These are phyloP conservation scores for Wickerhamomyces strasburgensis DNA, from an alignment of 805 yeast species.

Conservation along the genomic window DNA sequence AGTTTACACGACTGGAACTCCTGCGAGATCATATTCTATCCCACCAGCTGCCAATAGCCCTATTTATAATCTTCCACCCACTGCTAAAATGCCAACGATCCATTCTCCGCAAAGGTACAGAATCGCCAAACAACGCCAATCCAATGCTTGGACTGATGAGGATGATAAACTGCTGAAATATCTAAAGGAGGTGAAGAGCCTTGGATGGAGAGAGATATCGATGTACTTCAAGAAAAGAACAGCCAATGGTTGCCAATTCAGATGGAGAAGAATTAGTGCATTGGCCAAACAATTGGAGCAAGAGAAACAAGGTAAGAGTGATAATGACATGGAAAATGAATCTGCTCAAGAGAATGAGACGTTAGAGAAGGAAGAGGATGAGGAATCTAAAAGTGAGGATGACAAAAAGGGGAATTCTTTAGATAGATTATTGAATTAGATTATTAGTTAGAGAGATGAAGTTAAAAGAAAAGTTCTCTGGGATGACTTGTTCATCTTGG, in stretches of 20 bases:
- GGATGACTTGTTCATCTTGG: too few species aligned
- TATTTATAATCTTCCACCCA: slow-evolving; percentile 1
- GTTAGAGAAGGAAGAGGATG: slow-evolving; percentile 2
- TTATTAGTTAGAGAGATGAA: too few species aligned
- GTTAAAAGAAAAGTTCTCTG: too few species aligned
- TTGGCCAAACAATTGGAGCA: slow-evolving; percentile 9
- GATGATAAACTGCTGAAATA: slow-evolving; percentile 57
- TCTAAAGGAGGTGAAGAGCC: slow-evolving; percentile 60
- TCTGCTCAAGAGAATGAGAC: too few species aligned
- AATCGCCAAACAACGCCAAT: slow-evolving; percentile 20
- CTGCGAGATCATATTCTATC: background rate
- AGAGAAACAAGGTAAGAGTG: slow-evolving; percentile 2
- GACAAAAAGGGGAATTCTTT: slow-evolving; percentile 1
- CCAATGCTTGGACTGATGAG: slow-evolving; percentile 55
- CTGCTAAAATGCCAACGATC: slow-evolving; percentile 2
- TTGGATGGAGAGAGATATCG: slow-evolving; percentile 77
- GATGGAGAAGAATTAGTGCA: slow-evolving; percentile 54
- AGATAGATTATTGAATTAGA: slow-evolving; percentile 2
- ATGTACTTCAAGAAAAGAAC: slow-evolving; percentile 63
- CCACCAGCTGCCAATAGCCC: background rate
- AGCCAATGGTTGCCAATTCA: slow-evolving; percentile 71
- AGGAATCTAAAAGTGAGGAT: background rate
- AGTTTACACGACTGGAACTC: slow-evolving; percentile 5
- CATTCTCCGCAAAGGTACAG: slow-evolving; percentile 8
- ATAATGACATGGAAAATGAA: slow-evolving; percentile 2